phyloP scores from a whole-genome alignment of 805 yeast genomes.

The Candida nitratophila region DNA sequence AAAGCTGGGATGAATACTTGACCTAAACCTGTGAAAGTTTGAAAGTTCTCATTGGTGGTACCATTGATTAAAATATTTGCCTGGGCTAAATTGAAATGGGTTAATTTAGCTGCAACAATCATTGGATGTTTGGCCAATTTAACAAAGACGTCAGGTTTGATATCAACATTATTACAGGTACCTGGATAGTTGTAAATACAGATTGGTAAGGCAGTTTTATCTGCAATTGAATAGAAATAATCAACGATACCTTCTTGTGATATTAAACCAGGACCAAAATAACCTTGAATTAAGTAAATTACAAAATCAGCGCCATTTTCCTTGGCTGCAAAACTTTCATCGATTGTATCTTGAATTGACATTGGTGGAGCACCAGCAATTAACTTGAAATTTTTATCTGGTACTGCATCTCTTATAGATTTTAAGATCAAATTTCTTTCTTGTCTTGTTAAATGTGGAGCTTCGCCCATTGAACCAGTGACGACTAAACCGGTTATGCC shows the following conservation, averaged over 20 bases:
- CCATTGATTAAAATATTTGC: slow-evolving; percentile 33
- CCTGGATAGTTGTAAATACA: slow-evolving; percentile 41
- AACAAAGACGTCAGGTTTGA: slow-evolving; percentile 28
- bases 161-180: slow-evolving; percentile 32
- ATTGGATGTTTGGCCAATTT: slow-evolving; percentile 34
- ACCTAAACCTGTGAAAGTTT: slow-evolving; percentile 41
- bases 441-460: slow-evolving; percentile 35
- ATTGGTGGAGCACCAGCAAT: slow-evolving; percentile 41
- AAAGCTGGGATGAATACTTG: slow-evolving; percentile 41
- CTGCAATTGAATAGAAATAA: slow-evolving; percentile 34
- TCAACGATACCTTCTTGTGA: slow-evolving; percentile 38
- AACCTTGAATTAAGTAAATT: slow-evolving; percentile 35
- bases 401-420: slow-evolving; percentile 27
- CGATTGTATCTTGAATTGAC: slow-evolving; percentile 33
- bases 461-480: slow-evolving; percentile 48
- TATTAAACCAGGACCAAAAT: slow-evolving; percentile 34
- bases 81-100: slow-evolving; percentile 39
- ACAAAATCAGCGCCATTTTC: slow-evolving; percentile 29
- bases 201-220: slow-evolving; percentile 32
- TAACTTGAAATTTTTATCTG: slow-evolving; percentile 27
- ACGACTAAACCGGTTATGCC: slow-evolving; percentile 41
- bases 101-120: slow-evolving; percentile 40
- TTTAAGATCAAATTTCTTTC: slow-evolving; percentile 31
- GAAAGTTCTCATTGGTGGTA: slow-evolving; percentile 30
- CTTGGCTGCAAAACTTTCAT: slow-evolving; percentile 24